These are phyloP conservation scores for Sarocladium brachiariae DNA, from an alignment of 2,329 filamentous ascomycete species.

Conservation along the genomic window DNA sequence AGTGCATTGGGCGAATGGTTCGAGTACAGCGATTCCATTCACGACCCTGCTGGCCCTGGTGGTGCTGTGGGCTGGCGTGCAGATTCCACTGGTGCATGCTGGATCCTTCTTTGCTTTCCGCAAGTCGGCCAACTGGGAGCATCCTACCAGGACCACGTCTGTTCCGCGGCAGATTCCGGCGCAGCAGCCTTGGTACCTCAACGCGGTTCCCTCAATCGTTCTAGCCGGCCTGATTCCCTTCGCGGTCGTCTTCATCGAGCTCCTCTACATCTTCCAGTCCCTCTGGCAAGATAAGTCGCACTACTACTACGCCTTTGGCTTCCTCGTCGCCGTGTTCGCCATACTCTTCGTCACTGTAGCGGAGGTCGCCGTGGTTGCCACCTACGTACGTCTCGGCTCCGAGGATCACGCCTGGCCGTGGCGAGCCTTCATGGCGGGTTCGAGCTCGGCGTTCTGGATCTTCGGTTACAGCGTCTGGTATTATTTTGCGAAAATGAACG, in stretches of 20 bases:
- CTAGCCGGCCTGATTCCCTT: conserved; percentile 76
- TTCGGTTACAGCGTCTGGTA: conserved; percentile 81
- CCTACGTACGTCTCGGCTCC: conserved; percentile 74
- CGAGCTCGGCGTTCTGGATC: conserved; percentile 71
- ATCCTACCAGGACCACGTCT: conserved; percentile 69
- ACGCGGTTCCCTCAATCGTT: conserved; percentile 55
- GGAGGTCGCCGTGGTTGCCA: conserved; percentile 76
- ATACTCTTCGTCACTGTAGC: conserved; percentile 71
- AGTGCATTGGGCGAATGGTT: conserved; percentile 86
- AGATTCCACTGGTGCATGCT: conserved; percentile 75
- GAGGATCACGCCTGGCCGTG: conserved; percentile 89
- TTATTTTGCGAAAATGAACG: conserved; percentile 72
- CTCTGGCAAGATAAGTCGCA: conserved; percentile 87
- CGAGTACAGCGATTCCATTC: conserved; percentile 80
- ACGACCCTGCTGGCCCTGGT: conserved; percentile 67
- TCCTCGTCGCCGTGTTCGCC: conserved; percentile 65
- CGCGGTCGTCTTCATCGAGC: conserved; percentile 80
- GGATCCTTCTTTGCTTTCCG: conserved; percentile 74
- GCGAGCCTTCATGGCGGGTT: conserved; percentile 77
- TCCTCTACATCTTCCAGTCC: conserved; percentile 80
- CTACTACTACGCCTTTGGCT: conserved; percentile 90
- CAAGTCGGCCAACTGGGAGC: conserved; percentile 56
- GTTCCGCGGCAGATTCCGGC: conserved; percentile 66
- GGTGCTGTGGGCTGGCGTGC: conserved; percentile 76
- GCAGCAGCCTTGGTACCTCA: conserved; percentile 66